Evolutionary conservation across 108 stramenopile genomes (phyloP).

Genomic region (Cylindrotheca fusiformis): DNA sequence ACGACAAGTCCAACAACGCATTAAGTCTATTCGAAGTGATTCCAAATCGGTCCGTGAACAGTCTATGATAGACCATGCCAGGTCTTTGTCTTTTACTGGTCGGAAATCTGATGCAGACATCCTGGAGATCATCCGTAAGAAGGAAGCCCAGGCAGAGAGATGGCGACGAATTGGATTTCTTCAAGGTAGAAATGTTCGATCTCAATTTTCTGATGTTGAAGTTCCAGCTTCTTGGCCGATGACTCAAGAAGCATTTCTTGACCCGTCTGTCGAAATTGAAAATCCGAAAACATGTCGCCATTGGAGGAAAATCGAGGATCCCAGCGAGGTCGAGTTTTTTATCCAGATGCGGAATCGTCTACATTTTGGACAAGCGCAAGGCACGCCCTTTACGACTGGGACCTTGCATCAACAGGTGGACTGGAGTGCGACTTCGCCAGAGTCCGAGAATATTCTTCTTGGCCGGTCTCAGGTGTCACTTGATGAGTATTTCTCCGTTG

Average conservation of each 20-base stretch:
- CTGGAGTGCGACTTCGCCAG: not conserved
- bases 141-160: not conserved
- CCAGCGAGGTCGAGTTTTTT: not conserved
- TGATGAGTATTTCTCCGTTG: too few species aligned
- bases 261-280: not conserved
- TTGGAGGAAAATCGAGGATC: not conserved
- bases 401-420: not conserved
- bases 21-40: not conserved
- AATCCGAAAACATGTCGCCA: not conserved
- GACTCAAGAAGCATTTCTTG: not conserved
- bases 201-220: not conserved
- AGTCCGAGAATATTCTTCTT: not conserved
- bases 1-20: not conserved
- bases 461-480: too few species aligned
- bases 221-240: conserved; percentile 2
- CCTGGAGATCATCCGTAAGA: not conserved
- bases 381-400: too few species aligned
- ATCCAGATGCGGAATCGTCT: not conserved
- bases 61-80: not conserved
- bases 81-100: not conserved
- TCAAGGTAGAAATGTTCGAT: not conserved
- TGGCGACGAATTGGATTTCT: too few species aligned
- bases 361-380: not conserved
- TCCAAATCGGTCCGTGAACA: not conserved
- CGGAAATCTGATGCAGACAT: too few species aligned